Conservation (phyloP, 169 alveolate species). For the Plasmodium gonderi region DNA sequence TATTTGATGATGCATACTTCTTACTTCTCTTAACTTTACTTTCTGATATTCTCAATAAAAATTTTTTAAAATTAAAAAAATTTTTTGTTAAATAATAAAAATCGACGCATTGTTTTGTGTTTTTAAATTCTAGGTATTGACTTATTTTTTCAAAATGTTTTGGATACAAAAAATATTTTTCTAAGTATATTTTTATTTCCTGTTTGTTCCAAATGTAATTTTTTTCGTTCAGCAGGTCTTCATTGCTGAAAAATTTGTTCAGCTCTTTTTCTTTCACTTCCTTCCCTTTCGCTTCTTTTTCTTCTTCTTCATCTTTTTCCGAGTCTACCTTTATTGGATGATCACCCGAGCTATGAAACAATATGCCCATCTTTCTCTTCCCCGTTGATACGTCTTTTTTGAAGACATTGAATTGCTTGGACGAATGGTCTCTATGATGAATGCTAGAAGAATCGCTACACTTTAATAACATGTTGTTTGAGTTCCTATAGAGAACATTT, state of each 20-base stretch:
- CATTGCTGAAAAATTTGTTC: conserved; percentile 60
- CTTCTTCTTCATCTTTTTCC: background rate
- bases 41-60: conserved; percentile 33
- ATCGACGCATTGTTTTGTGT: conserved; percentile 88
- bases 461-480: conserved; percentile 23
- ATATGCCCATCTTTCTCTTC: background rate
- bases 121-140: conserved; percentile 87
- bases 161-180: conserved; percentile 90
- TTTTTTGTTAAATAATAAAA: conserved; percentile 77
- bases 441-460: no score
- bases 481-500: conserved; percentile 37
- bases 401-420: no score
- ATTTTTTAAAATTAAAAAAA: conserved; percentile 41
- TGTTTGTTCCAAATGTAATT: conserved; percentile 87
- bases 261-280: conserved; percentile 66
- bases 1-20: background rate
- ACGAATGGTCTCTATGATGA: no score
- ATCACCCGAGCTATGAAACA: background rate
- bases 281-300: background rate
- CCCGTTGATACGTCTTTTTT: background rate
- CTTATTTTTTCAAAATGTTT: conserved; percentile 90
- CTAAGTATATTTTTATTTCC: conserved; percentile 86
- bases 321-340: background rate
- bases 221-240: conserved; percentile 70
- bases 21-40: conserved; percentile 32